These are phyloP conservation scores for Phaffia rhodozyma DNA, from an alignment of 1,284 basidiomycete genomes.

Conservation along the genomic window DNA sequence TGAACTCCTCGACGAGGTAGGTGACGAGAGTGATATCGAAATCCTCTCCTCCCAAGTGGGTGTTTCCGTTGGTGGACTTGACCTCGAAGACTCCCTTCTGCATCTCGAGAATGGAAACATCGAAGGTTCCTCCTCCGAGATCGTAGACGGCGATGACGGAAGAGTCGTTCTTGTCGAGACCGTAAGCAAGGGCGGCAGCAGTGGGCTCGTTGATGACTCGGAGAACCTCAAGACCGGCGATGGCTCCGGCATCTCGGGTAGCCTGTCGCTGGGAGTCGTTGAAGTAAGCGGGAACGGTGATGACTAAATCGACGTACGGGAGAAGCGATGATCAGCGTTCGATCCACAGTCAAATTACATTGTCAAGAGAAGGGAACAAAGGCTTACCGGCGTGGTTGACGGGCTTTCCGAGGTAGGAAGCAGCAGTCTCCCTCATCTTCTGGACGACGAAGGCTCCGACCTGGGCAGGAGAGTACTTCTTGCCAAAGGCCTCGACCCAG, in stretches of 20 bases:
- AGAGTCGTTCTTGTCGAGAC: conserved; percentile 89
- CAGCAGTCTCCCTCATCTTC: conserved; percentile 94
- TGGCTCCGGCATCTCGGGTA: conserved; percentile 95
- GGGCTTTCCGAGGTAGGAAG: conserved; percentile 81
- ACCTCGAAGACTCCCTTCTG: conserved; percentile 39
- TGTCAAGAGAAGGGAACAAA: neutral
- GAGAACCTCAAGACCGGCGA: conserved; percentile 88
- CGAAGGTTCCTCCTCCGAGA: conserved; percentile 96
- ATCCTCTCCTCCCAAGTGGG: too few relatives aligned
- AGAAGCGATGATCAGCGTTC: conserved; percentile 3
- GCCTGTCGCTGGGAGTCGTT: conserved; percentile 98
- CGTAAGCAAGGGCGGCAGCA: conserved; percentile 88
- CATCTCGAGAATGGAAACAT: conserved; percentile 71
- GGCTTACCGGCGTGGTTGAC: conserved; percentile 63
- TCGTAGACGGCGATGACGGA: conserved; percentile 92
- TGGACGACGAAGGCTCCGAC: conserved; percentile 70
- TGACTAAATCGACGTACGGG: conserved; percentile 57
- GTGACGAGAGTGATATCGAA: conserved; percentile 81
- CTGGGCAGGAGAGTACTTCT: conserved; percentile 48
- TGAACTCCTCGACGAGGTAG: conserved; percentile 79
- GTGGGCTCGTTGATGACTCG: conserved; percentile 99
- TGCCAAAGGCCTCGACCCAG: conserved; percentile 58
- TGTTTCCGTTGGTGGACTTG: conserved; percentile 96
- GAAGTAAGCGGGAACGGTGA: conserved; percentile 97
- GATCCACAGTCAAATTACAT: neutral